These are phyloP conservation scores for Colletotrichum camelliae DNA, from an alignment of 2,329 filamentous ascomycete species.

Conservation along the genomic window DNA sequence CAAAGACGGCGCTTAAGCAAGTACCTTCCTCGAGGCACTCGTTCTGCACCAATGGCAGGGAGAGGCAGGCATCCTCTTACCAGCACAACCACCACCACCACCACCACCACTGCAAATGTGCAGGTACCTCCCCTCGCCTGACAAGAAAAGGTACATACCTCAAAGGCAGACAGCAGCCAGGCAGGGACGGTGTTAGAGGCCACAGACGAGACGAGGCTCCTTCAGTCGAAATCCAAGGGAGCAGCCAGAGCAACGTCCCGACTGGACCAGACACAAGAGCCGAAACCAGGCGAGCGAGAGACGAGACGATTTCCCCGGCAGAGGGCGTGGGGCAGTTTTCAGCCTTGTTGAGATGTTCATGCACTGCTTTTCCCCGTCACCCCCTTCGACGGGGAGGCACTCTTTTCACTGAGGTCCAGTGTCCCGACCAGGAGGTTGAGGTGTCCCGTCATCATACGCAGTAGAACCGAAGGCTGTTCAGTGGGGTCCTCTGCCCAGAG, in stretches of 20 bases:
- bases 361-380: neutral
- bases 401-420: neutral
- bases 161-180: neutral
- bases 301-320: constrained; percentile 14
- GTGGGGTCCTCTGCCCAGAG: neutral
- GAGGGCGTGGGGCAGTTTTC: neutral
- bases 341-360: constrained; percentile 7
- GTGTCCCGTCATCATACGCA: neutral
- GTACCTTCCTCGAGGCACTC: neutral
- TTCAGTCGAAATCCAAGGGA: neutral
- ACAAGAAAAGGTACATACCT: neutral
- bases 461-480: neutral
- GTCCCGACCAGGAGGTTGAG: neutral
- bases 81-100: neutral
- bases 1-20: neutral
- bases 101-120: neutral
- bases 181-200: neutral
- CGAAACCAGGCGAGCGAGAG: constrained; percentile 1
- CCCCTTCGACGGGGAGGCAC: neutral
- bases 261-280: neutral
- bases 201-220: neutral
- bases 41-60: neutral
- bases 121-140: neutral
- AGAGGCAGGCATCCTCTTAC: neutral
- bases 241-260: neutral